Evolutionary conservation across 495 filamentous ascomycete genomes (phyloP).

Genomic region (Trichoderma erinaceum): DNA sequence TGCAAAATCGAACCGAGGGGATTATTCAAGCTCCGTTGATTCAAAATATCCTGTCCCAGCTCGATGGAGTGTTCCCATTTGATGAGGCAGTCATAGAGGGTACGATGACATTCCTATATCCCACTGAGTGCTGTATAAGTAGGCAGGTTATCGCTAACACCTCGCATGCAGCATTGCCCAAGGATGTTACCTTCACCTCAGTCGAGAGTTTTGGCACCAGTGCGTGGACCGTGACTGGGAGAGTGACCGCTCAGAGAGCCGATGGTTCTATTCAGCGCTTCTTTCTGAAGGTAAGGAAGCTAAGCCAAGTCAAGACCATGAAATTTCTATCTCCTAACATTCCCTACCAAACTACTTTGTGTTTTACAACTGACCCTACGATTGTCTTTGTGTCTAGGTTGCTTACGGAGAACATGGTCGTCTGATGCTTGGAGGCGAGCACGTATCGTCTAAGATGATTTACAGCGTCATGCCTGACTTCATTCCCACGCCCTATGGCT

Average conservation of each 20-base stretch:
- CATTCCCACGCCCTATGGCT: constrained; percentile 18
- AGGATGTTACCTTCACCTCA: constrained; percentile 20
- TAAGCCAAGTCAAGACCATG: background rate
- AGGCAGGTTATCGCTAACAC: background rate
- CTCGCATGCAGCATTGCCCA: constrained; percentile 22
- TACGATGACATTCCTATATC: constrained; percentile 15
- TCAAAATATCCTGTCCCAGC: background rate
- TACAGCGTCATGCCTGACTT: constrained; percentile 21
- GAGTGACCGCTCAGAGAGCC: constrained; percentile 19
- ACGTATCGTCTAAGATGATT: constrained; percentile 17
- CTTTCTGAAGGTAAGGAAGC: constrained; percentile 23
- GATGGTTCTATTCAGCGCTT: constrained; percentile 27
- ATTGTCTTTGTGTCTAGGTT: background rate
- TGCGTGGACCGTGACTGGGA: constrained; percentile 27
- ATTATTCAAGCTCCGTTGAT: background rate
- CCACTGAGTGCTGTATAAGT: background rate
- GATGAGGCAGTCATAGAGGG: constrained; percentile 26
- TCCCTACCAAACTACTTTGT: background rate
- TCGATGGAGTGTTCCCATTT: constrained; percentile 26
- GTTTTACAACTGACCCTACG: background rate
- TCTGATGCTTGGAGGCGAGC: constrained; percentile 21
- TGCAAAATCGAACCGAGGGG: background rate
- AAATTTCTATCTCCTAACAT: background rate
- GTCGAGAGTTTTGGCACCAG: constrained; percentile 25
- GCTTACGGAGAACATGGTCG: constrained; percentile 15